A percentile compares a stretch with the other conserved stretches of the same genome.
Evolutionary conservation across 176 grass and related monocot genomes (phyloP).

Genomic region (Dendrocalamus sinicus): DNA sequence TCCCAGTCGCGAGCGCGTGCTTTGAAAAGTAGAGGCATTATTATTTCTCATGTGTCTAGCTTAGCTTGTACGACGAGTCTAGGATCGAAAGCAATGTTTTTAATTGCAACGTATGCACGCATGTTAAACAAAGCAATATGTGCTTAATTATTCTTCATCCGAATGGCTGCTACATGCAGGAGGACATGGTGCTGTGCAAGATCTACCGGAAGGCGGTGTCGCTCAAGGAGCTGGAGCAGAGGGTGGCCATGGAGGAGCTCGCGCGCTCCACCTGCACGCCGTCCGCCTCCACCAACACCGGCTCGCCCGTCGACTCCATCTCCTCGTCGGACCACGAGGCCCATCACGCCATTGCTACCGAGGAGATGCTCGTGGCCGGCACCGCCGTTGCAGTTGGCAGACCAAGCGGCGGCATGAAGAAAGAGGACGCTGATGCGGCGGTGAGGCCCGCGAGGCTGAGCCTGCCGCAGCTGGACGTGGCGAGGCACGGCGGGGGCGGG

Average conservation of each 20-base stretch:
- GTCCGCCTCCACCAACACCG: constrained; percentile 36
- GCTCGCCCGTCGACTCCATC: constrained; percentile 57
- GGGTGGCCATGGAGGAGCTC: constrained; percentile 83
- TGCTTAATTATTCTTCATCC: too few relatives aligned
- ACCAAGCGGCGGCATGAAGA: constrained; percentile 44
- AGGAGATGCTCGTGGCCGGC: background rate
- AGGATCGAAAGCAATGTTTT: too few relatives aligned
- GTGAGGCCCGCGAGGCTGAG: constrained; percentile 31
- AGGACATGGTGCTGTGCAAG: constrained; percentile 87
- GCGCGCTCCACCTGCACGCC: constrained; percentile 27
- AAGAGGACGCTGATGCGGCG: constrained; percentile 31
- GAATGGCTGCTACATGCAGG: constrained; percentile 37
- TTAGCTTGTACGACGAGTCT: too few relatives aligned
- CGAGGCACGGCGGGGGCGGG: constrained; percentile 27
- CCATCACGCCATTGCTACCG: background rate
- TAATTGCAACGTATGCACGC: too few relatives aligned
- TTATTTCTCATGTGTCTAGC: too few relatives aligned
- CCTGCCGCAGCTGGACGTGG: constrained; percentile 72
- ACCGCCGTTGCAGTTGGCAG: too few relatives aligned
- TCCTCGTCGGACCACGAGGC: constrained; percentile 51
- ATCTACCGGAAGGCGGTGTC: constrained; percentile 84
- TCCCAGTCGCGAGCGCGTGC: too few relatives aligned
- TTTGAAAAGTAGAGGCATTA: too few relatives aligned
- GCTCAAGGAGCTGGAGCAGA: constrained; percentile 90
- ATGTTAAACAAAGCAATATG: too few relatives aligned